phyloP scores from a whole-genome alignment of 352 stramenopile species.

The Thraustochytrium sp. region DNA sequence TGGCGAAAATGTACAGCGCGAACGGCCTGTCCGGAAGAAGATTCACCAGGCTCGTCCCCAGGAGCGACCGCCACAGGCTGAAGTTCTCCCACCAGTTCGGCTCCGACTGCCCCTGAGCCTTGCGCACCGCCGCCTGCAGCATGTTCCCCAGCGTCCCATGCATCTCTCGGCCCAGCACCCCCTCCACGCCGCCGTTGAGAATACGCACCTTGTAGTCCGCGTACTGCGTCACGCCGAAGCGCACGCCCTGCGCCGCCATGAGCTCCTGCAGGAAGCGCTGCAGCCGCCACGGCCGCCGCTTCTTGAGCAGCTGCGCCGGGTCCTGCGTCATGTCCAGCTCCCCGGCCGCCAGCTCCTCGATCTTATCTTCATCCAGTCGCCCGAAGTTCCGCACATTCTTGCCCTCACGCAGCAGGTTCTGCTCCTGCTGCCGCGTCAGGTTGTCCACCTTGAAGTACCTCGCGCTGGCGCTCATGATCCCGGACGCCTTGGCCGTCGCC shows the following conservation, averaged over 20 bases:
- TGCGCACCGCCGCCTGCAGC: not conserved
- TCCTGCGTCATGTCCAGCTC: not conserved
- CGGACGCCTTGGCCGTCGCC: not conserved
- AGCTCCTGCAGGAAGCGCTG: constrained; percentile 5
- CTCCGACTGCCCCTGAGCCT: not conserved
- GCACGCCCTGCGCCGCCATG: not conserved
- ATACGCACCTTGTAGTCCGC: not conserved
- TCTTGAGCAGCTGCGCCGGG: constrained; percentile 1
- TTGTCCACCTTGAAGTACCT: constrained; percentile 43
- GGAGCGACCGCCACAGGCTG: not conserved
- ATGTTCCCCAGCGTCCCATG: not conserved
- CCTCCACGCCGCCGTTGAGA: not conserved
- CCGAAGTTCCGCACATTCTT: constrained; percentile 27
- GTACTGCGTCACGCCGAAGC: not conserved
- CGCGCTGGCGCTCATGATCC: not conserved
- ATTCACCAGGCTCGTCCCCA: constrained; percentile 2
- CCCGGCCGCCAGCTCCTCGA: not conserved
- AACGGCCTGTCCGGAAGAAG: constrained; percentile 14
- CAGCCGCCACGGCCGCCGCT: not conserved
- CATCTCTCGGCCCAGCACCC: not conserved
- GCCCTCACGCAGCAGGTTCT: not conserved
- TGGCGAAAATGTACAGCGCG: constrained; percentile 27
- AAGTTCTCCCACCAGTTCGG: not conserved
- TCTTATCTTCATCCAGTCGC: not conserved
- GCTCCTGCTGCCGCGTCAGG: not conserved